Evolutionary conservation across 106 monocot species (phyloP).

Genomic region (Dioscorea alata): DNA sequence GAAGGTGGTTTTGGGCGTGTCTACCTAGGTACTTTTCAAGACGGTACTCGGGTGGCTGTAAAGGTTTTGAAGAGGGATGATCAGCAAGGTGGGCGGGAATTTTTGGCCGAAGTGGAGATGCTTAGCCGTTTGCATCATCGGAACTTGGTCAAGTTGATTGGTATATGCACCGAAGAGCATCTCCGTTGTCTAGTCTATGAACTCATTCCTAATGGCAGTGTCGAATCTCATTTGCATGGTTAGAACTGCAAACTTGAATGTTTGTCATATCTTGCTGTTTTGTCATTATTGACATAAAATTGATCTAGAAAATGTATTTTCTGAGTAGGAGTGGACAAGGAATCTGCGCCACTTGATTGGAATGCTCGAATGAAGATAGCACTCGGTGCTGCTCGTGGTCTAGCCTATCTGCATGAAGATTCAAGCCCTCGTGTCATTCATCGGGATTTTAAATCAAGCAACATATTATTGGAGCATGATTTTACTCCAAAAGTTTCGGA

Average conservation of each 20-base stretch:
- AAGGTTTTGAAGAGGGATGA: constrained; percentile 94
- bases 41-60: constrained; percentile 69
- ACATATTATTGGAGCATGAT: constrained; percentile 82
- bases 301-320: background rate
- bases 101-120: constrained; percentile 93
- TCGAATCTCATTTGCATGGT: constrained; percentile 99
- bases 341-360: constrained; percentile 72
- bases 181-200: constrained; percentile 80
- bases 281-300: too few relatives aligned
- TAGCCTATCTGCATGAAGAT: constrained; percentile 94
- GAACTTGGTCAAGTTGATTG: constrained; percentile 92
- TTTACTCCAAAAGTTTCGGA: constrained; percentile 90
- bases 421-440: constrained; percentile 93
- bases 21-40: constrained; percentile 63
- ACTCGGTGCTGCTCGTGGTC: constrained; percentile 85
- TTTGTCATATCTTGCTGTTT: too few relatives aligned
- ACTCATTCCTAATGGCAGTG: constrained; percentile 89
- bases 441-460: constrained; percentile 97
- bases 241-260: background rate
- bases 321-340: constrained; percentile 54
- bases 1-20: constrained; percentile 98
- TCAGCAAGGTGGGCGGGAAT: constrained; percentile 79
- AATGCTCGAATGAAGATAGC: constrained; percentile 77
- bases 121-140: constrained; percentile 91
- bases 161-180: constrained; percentile 74